phyloP scores from a whole-genome alignment of 108 stramenopile genomes.

The Aureococcus anophagefferens region DNA sequence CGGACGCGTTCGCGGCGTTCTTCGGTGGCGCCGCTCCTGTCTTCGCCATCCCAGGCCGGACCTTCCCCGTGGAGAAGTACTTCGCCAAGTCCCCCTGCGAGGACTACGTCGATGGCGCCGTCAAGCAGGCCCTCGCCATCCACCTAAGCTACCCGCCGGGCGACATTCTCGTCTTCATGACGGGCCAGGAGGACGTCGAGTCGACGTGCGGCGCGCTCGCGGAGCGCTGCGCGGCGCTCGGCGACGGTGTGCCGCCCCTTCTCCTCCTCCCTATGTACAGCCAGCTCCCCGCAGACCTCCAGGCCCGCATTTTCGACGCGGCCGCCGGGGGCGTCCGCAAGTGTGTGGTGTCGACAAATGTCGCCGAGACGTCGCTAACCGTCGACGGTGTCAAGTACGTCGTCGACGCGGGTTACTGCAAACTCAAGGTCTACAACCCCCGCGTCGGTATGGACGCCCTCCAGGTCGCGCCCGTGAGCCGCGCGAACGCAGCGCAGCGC shows the following conservation, averaged over 20 bases:
- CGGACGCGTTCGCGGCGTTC: conserved; percentile 83
- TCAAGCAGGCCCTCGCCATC: conserved; percentile 91
- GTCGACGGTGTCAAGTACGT: conserved; percentile 93
- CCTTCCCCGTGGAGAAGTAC: conserved; percentile 88
- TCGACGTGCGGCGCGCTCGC: conserved; percentile 85
- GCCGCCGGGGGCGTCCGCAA: conserved; percentile 83
- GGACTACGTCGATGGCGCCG: conserved; percentile 97
- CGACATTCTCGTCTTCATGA: conserved; percentile 98
- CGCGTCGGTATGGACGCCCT: conserved; percentile 99
- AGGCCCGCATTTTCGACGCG: conserved; percentile 93
- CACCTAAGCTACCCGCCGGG: conserved; percentile 92
- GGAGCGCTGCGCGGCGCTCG: conserved; percentile 74
- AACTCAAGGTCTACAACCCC: conserved; percentile 98
- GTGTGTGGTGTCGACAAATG: conserved; percentile 95
- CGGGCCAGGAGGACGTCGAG: conserved; percentile 99
- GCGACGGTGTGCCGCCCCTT: conserved; percentile 69
- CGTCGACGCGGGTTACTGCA: conserved; percentile 90
- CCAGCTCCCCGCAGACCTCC: conserved; percentile 93
- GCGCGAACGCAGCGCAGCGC: conserved; percentile 96
- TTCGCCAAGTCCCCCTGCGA: conserved; percentile 79
- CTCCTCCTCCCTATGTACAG: conserved; percentile 97
- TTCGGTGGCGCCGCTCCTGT: conserved; percentile 90
- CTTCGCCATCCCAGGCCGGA: conserved; percentile 86
- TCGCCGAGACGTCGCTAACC: conserved; percentile 95
- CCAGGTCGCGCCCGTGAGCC: conserved; percentile 84